Evolutionary conservation across 345 rosid species (phyloP).

Genomic region (Geranium rotundifolium): DNA sequence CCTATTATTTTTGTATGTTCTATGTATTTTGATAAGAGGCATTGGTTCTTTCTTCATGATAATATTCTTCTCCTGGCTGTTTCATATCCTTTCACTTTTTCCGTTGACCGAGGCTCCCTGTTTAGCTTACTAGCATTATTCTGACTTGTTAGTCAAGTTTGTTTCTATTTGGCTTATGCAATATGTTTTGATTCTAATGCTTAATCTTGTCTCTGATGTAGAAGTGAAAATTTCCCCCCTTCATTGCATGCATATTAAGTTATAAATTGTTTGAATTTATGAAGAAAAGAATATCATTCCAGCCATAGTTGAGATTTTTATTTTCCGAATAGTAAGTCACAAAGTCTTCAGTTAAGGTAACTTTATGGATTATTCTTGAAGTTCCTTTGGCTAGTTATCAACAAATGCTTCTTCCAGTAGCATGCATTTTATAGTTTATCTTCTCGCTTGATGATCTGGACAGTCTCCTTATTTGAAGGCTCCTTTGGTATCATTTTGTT

Average conservation of each 20-base stretch:
- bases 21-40: background rate
- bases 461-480: background rate
- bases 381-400: background rate
- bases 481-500: background rate
- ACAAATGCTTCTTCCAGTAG: background rate
- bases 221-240: background rate
- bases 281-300: background rate
- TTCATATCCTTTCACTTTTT: background rate
- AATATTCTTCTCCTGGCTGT: background rate
- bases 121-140: background rate
- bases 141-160: background rate
- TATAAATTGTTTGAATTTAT: background rate
- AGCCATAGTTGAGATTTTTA: background rate
- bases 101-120: background rate
- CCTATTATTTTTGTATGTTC: background rate
- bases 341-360: background rate
- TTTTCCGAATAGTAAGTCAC: no score
- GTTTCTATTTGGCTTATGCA: background rate
- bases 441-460: background rate
- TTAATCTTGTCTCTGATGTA: background rate
- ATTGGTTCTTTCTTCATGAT: background rate
- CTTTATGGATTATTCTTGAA: background rate
- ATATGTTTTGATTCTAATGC: background rate
- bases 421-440: background rate
- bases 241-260: background rate